phyloP scores from a whole-genome alignment of 441 rosid genomes.

The Gossypium davidsonii region DNA sequence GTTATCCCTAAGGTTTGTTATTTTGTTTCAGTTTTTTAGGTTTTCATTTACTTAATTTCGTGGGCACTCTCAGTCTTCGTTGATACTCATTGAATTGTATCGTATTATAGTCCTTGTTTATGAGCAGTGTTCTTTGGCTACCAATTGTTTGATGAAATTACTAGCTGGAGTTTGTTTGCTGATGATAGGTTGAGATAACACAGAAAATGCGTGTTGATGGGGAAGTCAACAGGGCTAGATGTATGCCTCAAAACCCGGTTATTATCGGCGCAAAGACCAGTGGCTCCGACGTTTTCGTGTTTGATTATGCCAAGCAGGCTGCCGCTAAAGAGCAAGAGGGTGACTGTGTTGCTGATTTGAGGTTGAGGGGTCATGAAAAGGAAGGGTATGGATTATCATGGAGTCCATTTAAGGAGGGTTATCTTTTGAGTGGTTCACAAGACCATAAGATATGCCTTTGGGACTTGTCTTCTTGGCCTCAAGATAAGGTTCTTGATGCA shows the following conservation, averaged over 20 bases:
- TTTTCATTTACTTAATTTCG: background rate
- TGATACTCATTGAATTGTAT: constrained; percentile 10
- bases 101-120: background rate
- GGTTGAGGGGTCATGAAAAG: constrained; percentile 69
- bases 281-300: constrained; percentile 65
- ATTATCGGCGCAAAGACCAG: constrained; percentile 73
- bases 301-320: constrained; percentile 56
- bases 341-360: constrained; percentile 66
- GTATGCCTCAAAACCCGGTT: constrained; percentile 73
- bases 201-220: constrained; percentile 77
- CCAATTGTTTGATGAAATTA: background rate
- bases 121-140: background rate
- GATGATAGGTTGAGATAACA: constrained; percentile 59
- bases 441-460: constrained; percentile 74
- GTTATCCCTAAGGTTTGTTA: constrained; percentile 49
- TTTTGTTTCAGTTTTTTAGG: background rate
- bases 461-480: constrained; percentile 54
- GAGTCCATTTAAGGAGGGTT: constrained; percentile 74
- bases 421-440: constrained; percentile 77
- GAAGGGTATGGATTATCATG: constrained; percentile 90
- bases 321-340: constrained; percentile 29
- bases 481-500: constrained; percentile 51
- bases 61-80: constrained; percentile 34
- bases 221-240: constrained; percentile 81
- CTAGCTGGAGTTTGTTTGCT: background rate